Base-by-base conservation (phyloP, 129 eudicot species). In the Artemisia argyi region DNA sequence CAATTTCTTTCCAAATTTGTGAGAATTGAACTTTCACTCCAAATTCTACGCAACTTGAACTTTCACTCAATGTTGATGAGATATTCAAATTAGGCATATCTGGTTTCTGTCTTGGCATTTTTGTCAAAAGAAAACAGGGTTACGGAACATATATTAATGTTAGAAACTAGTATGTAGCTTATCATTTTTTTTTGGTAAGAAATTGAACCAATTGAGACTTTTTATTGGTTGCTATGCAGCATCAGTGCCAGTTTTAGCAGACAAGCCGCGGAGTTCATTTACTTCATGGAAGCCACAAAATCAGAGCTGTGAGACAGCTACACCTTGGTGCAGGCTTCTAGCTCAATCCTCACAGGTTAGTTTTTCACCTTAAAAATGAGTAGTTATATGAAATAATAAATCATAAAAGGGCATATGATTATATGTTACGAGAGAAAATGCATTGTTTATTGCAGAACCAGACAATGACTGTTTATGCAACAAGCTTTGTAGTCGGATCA, bases 291-390 rank as follows among this genome's bases (percentile, higher is more conserved):
- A 83, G 72, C 86, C 73, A 66, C 91, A 74, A 79, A 75, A 61
- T 56, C 79, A 65, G 73, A 65, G 71, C 66, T 71, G 14, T 39
- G 84, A 82, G 58, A 73, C 79, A 16, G 71, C 74, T n/a, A 50
- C 79, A 5, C 96, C 97, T 78, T 89, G 96, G 97, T 86, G 91
- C 76, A 83, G 72, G 76, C 89, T 92, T 66, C 85, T 92, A 60
- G 46, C 97, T 2, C 89, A 89, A 77, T 74, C 76, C 46, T 56
- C 91, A 51, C 79, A 72, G 91, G 96, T 89, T 56, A 74, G 83
- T 68, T 61, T 22, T 64, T 57, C 13, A 39, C 62, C 7, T 12
- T 47, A 28, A 55, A 63, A 46, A 26, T 19, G 46, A 48, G 35
- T 54, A 13, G 44, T 51, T 20, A 3, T 47, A 32, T 64, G 35